A percentile compares a stretch with the other conserved stretches of the same genome.
Evolutionary conservation across 495 filamentous ascomycete species (phyloP).

Genomic region (Aspergillus leporis): DNA sequence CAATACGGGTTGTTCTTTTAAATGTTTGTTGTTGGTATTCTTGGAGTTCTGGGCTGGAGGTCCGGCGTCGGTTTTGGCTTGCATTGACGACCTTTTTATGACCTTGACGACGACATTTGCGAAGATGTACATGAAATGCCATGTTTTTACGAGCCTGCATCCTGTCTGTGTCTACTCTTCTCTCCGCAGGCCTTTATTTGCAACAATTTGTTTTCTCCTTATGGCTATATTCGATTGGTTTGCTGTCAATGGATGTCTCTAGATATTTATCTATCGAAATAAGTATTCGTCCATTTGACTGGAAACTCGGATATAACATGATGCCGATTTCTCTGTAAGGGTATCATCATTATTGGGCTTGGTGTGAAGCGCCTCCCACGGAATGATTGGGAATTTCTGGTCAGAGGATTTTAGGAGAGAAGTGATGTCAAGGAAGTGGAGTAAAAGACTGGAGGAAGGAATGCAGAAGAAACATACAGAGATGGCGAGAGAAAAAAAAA

Average conservation of each 20-base stretch:
- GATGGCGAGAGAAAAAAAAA: neutral
- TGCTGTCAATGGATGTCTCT: neutral
- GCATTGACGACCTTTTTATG: constrained; percentile 41
- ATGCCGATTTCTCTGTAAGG: neutral
- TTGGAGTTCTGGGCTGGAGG: constrained; percentile 35
- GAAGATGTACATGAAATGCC: constrained; percentile 49
- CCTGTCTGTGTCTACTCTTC: constrained; percentile 18
- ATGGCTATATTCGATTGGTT: neutral
- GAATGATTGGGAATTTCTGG: neutral
- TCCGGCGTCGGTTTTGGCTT: constrained; percentile 31
- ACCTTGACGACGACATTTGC: constrained; percentile 45
- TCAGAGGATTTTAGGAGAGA: neutral
- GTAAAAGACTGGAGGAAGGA: neutral
- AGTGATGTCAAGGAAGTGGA: neutral
- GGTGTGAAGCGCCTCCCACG: neutral
- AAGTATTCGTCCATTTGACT: neutral
- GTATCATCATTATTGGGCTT: neutral
- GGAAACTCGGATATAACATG: neutral
- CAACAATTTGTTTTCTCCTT: constrained; percentile 11
- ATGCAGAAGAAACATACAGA: neutral
- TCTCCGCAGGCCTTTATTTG: constrained; percentile 11
- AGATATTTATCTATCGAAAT: neutral
- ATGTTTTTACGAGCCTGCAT: constrained; percentile 39
- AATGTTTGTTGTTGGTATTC: constrained; percentile 24
- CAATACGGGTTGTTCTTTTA: constrained; percentile 10